These are phyloP conservation scores for Pezicula neosporulosa DNA, from an alignment of 2,329 filamentous ascomycete genomes.

Conservation along the genomic window DNA sequence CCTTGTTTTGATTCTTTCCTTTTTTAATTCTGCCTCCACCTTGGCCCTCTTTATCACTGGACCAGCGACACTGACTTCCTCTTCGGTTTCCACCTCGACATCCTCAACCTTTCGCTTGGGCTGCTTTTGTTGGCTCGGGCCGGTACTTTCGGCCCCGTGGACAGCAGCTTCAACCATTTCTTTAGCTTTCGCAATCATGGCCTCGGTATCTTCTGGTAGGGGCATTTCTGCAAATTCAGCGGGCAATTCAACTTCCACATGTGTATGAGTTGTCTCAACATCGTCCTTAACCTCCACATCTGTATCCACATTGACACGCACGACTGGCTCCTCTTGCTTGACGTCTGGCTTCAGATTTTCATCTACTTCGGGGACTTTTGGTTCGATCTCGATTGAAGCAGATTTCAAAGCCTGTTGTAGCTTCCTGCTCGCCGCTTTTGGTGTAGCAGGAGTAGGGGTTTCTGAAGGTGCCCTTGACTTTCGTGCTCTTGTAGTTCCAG, in stretches of 20 bases:
- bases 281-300: slow-evolving; percentile 53
- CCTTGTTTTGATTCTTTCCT: slow-evolving; percentile 81
- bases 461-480: slow-evolving; percentile 42
- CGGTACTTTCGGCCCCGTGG: slow-evolving; percentile 38
- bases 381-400: slow-evolving; percentile 24
- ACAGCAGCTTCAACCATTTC: slow-evolving; percentile 79
- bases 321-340: slow-evolving; percentile 48
- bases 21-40: slow-evolving; percentile 77
- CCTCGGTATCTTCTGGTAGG: slow-evolving; percentile 71
- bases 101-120: slow-evolving; percentile 74
- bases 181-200: slow-evolving; percentile 83
- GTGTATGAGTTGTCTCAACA: slow-evolving; percentile 66
- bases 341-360: slow-evolving; percentile 20
- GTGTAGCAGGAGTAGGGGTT: slow-evolving; percentile 40
- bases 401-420: slow-evolving; percentile 44
- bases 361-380: neutral
- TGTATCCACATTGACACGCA: slow-evolving; percentile 69
- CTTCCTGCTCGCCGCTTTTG: slow-evolving; percentile 42
- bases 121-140: slow-evolving; percentile 34
- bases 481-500: slow-evolving; percentile 26
- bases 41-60: slow-evolving; percentile 69
- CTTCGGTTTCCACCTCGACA: slow-evolving; percentile 50
- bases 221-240: slow-evolving; percentile 63
- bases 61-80: slow-evolving; percentile 43
- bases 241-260: slow-evolving; percentile 74